These are phyloP conservation scores for Podosphaera fusca DNA, from an alignment of 2,329 filamentous ascomycete genomes.

Conservation along the genomic window DNA sequence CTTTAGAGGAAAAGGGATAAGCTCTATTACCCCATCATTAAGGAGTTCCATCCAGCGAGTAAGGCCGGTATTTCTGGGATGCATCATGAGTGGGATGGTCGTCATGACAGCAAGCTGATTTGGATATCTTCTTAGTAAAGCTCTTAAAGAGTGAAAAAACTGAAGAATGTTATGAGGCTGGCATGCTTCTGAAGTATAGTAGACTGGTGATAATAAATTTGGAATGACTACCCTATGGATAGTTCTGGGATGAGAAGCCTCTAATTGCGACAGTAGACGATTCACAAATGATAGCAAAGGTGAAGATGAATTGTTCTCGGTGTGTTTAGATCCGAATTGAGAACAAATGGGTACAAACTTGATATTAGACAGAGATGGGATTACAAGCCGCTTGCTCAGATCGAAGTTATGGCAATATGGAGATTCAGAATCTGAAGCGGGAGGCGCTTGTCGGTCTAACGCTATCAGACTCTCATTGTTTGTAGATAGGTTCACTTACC, in stretches of 20 bases:
- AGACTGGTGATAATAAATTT: constrained; percentile 60
- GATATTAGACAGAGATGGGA: constrained; percentile 27
- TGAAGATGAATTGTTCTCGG: constrained; percentile 19
- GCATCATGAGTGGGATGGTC: constrained; percentile 59
- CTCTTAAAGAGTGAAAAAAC: constrained; percentile 59
- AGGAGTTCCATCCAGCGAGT: constrained; percentile 71
- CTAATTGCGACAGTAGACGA: constrained; percentile 31
- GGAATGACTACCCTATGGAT: constrained; percentile 74
- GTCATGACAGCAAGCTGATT: constrained; percentile 46
- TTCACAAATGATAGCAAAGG: constrained; percentile 42
- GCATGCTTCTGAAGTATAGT: constrained; percentile 48
- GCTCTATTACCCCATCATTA: constrained; percentile 65
- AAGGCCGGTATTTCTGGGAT: constrained; percentile 51
- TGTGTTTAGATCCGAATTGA: constrained; percentile 6
- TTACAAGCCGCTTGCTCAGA: constrained; percentile 39
- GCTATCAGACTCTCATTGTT: background rate
- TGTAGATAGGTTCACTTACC: constrained; percentile 15
- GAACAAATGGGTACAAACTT: constrained; percentile 25
- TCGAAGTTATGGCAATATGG: constrained; percentile 52
- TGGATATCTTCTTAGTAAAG: constrained; percentile 45
- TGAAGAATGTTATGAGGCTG: constrained; percentile 52
- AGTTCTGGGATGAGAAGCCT: constrained; percentile 30
- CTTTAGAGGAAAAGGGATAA: constrained; percentile 47
- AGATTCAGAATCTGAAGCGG: background rate
- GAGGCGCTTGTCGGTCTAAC: background rate